Evolutionary conservation across 2,329 filamentous ascomycete species (phyloP), one percentile per base, ranked within the genome.

Genomic region (Pseudocercospora pini-densiflorae): DNA sequence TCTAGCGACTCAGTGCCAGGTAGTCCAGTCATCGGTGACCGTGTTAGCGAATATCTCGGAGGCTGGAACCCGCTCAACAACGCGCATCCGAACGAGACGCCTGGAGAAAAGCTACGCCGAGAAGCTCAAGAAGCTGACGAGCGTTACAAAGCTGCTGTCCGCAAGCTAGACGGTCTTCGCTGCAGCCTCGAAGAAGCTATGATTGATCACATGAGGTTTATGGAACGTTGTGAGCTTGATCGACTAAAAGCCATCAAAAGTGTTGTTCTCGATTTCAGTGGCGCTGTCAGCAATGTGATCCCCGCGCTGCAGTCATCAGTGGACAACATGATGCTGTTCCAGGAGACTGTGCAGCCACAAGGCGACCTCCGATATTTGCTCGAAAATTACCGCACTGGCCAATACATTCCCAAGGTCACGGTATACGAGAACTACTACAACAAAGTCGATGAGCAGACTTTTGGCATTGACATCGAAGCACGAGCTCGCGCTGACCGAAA

Each of bases 361-460:
- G 92, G 92, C 45, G 95, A 99, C 79, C 83, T 99, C 72, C 88
- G 95, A 70, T 99, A 98, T 79, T 86, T 99, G 67, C 85, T 99
- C 54, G 95, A 99, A 82, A 99, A 94, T 78, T 99, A 99, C 81
- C 90, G 94, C 69, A 99, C 95, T 6, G 95, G 95, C 69, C 92
- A 90, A 71, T 99, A 97, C 78, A 88, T 93, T 60, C 95, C 95
- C 8, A 94, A 88, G 75, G 94, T 98, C 29, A 89, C 93, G 55
- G 91, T 93, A 3, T 99, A 99, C 80, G 95, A 99, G 81, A 99
- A 98, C 79, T 99, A 99, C 82, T 99, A 99, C 84, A 97, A 97
- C 80, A 93, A 92, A 71, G 93, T 97, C 24, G 95, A 97, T 78
- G 94, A 97, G 77, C 94, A 98, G 85, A 97, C 93, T 0, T 99